Percentiles rank a stretch among this genome's conserved stretches.
These are phyloP conservation scores for Eurotiales sp. DNA, from an alignment of 2,329 filamentous ascomycete species.

Conservation along the genomic window DNA sequence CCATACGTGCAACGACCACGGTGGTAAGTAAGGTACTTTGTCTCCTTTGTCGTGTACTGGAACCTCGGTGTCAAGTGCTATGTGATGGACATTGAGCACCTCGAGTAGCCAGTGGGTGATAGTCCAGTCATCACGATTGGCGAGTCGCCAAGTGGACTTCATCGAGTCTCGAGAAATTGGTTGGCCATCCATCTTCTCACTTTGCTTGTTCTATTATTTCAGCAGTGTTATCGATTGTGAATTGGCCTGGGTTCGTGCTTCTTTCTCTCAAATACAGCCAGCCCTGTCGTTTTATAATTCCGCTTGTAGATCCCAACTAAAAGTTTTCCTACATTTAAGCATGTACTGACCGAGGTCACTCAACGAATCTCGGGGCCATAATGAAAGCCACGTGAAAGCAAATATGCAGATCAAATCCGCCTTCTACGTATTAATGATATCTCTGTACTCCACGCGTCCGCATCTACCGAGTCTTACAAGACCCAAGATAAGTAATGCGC, in stretches of 20 bases:
- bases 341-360: neutral
- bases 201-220: neutral
- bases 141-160: conserved; percentile 38
- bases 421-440: too few species aligned
- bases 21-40: conserved; percentile 37
- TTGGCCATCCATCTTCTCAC: neutral
- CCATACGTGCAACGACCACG: conserved; percentile 39
- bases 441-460: neutral
- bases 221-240: too few species aligned
- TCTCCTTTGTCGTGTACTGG: conserved; percentile 42
- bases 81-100: conserved; percentile 26
- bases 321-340: too few species aligned
- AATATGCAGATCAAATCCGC: neutral
- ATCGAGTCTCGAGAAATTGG: conserved; percentile 34
- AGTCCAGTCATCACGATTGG: conserved; percentile 29
- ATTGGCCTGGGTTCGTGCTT: too few species aligned
- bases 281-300: too few species aligned
- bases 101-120: conserved; percentile 32
- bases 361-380: neutral
- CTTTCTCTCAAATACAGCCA: too few species aligned
- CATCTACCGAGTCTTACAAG: neutral
- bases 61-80: conserved; percentile 26
- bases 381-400: conserved; percentile 1
- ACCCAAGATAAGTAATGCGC: too few species aligned
- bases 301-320: too few species aligned